Evolutionary conservation across 805 yeast genomes (phyloP), one percentile per base, ranked within the genome.

Genomic region (Hanseniaspora meyeri): DNA sequence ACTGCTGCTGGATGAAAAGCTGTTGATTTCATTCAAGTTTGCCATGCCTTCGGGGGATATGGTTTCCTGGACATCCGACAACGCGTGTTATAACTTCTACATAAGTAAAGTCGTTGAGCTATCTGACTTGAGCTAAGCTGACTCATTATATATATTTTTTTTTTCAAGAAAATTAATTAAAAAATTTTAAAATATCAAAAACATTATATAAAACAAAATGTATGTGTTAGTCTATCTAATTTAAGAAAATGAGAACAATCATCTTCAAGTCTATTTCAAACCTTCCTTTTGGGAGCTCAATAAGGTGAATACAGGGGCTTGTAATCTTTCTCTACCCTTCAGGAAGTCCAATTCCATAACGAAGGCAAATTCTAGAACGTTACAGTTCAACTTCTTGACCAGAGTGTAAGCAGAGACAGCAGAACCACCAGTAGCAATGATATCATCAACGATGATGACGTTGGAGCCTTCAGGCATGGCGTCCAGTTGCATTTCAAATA

Each of bases 361-460:
- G 67, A 93, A 93, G 61, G 84, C 74, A 70, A 81, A 93, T 72
- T 89, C 95, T 53, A 83, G 68, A 55, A 90, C 77, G 59, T 83
- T 78, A 59, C 83, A 96, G 57, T 82, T 81, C 59, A 82, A 76
- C 69, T 77, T 72, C 62, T 68, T 66, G 52, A 88, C 85, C 61
- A 93, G 77, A 66, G 87, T 84, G 59, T 95, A 97, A 43, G 97
- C 97, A 59, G 95, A 96, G 57, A 74, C 72, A 29, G 98, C 98
- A 63, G 95, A 85, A 42, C 99, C 99, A 60, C 97, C 97, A 40
- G 98, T 93, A 51, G 98, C 98, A 68, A 93, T 85, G 65, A 93
- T 89, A 67, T 93, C 99, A 71, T 93, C 99, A 40, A 93, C 95
- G 61, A 93, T 78, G 40, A 91, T 74, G 32, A 93, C 93, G 58